A percentile compares a stretch with the other conserved stretches of the same genome.
Evolutionary conservation across 179 eudicot genomes (phyloP).

Genomic region (Amaranthus tricolor): DNA sequence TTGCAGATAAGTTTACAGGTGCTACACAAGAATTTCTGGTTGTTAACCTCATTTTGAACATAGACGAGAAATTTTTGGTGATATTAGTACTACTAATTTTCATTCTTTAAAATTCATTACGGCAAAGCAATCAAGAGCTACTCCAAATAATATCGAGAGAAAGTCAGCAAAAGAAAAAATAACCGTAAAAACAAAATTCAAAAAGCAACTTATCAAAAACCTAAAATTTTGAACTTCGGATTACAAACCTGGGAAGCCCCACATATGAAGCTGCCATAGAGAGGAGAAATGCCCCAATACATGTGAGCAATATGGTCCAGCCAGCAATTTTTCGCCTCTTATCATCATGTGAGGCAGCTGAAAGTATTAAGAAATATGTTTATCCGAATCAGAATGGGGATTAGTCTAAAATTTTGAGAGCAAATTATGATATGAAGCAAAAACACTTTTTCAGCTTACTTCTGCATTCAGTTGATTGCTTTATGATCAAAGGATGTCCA

Average conservation of each 20-base stretch:
- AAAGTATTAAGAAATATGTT: slow-evolving; percentile 1
- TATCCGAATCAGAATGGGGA: background rate
- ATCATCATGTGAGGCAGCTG: slow-evolving; percentile 47
- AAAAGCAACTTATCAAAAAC: no score
- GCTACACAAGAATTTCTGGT: no score
- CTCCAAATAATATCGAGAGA: no score
- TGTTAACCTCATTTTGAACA: no score
- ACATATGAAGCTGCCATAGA: slow-evolving; percentile 62
- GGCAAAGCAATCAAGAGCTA: no score
- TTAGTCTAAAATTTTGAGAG: background rate
- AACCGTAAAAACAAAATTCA: no score
- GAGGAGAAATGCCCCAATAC: slow-evolving; percentile 70
- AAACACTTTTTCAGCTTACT: slow-evolving; percentile 23
- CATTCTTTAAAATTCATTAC: no score
- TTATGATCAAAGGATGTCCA: slow-evolving; percentile 49
- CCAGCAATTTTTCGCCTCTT: slow-evolving; percentile 82
- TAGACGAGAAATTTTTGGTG: no score
- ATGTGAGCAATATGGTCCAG: slow-evolving; percentile 72
- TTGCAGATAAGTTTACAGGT: background rate
- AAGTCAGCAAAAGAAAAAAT: no score
- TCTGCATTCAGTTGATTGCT: slow-evolving; percentile 43
- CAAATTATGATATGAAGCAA: background rate
- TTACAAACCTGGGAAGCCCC: slow-evolving; percentile 58
- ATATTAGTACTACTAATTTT: no score
- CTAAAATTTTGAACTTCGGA: background rate